phyloP scores from a whole-genome alignment of 169 alveolate genomes.

The Plasmodium vivax region DNA sequence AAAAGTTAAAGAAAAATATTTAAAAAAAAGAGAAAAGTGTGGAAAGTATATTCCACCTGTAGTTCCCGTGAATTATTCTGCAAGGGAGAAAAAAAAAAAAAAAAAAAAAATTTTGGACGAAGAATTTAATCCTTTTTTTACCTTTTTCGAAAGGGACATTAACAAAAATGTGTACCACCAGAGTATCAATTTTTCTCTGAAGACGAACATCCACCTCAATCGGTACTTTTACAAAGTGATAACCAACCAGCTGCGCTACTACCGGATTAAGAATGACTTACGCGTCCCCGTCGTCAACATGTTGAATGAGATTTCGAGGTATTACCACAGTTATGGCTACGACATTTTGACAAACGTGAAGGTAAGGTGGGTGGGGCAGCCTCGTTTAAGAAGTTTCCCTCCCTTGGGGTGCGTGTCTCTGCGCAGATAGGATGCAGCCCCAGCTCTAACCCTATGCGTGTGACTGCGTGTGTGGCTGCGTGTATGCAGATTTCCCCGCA shows the following conservation, averaged over 20 bases:
- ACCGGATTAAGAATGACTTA: constrained; percentile 34
- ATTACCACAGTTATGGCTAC: constrained; percentile 49
- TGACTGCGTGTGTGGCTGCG: not conserved
- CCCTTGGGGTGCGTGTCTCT: not conserved
- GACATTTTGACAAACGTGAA: constrained; percentile 54
- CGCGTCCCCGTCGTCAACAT: constrained; percentile 20
- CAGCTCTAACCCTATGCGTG: not conserved
- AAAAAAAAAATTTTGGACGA: constrained; percentile 5
- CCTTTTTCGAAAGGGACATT: constrained; percentile 43
- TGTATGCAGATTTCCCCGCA: not conserved
- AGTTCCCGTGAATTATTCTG: too few species aligned
- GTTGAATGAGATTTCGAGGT: constrained; percentile 48
- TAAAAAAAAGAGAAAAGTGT: constrained; percentile 4
- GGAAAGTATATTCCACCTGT: not conserved
- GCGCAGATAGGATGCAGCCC: not conserved
- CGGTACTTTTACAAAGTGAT: constrained; percentile 62
- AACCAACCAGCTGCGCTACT: constrained; percentile 31
- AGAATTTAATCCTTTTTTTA: constrained; percentile 65
- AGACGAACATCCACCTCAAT: constrained; percentile 47
- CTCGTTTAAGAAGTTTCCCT: not conserved
- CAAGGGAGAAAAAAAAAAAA: constrained; percentile 27
- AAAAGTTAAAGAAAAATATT: constrained; percentile 36
- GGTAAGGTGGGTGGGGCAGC: not conserved
- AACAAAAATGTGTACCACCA: constrained; percentile 60
- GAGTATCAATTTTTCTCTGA: constrained; percentile 52